Base-by-base conservation (phyloP, 768 basidiomycete genomes). In the Astraeus odoratus region DNA sequence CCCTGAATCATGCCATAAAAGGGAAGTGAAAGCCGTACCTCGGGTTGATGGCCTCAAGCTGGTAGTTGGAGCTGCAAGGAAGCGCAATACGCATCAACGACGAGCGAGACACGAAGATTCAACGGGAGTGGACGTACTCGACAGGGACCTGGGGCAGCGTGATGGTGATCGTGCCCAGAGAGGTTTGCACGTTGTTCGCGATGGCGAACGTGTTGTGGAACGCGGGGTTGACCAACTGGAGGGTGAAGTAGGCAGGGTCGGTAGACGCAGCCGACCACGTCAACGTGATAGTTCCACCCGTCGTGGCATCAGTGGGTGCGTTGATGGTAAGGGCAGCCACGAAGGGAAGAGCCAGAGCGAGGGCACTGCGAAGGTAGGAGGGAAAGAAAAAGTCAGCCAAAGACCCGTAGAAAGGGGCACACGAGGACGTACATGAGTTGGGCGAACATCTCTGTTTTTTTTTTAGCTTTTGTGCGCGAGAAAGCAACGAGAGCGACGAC, bases 201-300 rank as follows among this genome's bases (percentile, higher is more conserved):
- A 85, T 69, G 37, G 74, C 80, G 39, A 71, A 76, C 0, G 67
- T 43, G 44, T 76, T 61, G 64, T 81, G 66, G 72, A 83, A 84
- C 1, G 23, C 19, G 0, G 52, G 15, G 60, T 81, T 78, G 39
- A 51, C 41, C 44, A 84, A 61, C 58, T 76, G 68, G 13, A 83
- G 26, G 16, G 72, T 65, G 55, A 73, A 77, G 4, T 46, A 42
- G 0, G 39, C 3, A 0, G 76, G 67, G 51, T 85, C 82, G 8
- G 54, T 49, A 3, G 67, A 46, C 0, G 38, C 33, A 9, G 64
- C 60, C 2, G 65, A 59, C 81, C 82, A 84, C 0, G 53, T 64
- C 42, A 83, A 51, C 16, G 72, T 77, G 10, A 71, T 54, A 0
- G 38, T 0, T 1, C 63, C 64, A 27, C 60, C 66, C 5, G 64